Evolutionary conservation across 495 filamentous ascomycete genomes (phyloP), one percentile per base, ranked within the genome.

Genomic region (Annulohypoxylon bovei): DNA sequence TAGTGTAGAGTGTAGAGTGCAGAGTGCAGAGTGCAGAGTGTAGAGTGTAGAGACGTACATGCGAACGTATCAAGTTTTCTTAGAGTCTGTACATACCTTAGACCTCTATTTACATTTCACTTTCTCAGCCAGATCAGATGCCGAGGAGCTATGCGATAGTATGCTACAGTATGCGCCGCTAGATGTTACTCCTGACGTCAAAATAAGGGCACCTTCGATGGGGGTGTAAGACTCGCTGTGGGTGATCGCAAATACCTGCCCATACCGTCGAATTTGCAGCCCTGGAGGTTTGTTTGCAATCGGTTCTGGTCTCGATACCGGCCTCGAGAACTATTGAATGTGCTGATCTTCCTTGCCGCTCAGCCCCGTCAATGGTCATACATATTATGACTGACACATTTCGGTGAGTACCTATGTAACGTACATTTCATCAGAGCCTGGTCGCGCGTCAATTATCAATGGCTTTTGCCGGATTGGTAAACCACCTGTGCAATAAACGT

Each of bases 171-270:
- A 53, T 33, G 25, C 27, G 9, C n/a, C 14, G 23, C 16, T 23
- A 42, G 30, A 49, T 58, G 59, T 58, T 16, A 40, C 50, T 25
- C 55, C 42, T 57, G 32, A 62, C 58, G 47, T 68, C 58, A 35
- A 57, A 68, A 47, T 47, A 56, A 57, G 25, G 44, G 32, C 27
- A 32, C 30, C 32, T 37, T 59, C 11, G 16, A 42, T 30, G 37
- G 23, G 57, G 64, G n/a, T 63, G 59, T 46, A 47, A 65, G 58
- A 61, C 30, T 62, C 25, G 52, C 37, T 57, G 58, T 53, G 42
- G 27, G 56, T 56, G 70, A 72, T 72, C 70, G 70, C 70, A 72
- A 65, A 72, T 40, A 65, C 64, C 47, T 72, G 60, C 70, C 69
- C 60, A 8, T 59, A 39, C 20, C 28, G 53, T 64, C 40, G 54